Conservation (phyloP, 345 rosid genomes). For the Eucalyptus regnans region DNA sequence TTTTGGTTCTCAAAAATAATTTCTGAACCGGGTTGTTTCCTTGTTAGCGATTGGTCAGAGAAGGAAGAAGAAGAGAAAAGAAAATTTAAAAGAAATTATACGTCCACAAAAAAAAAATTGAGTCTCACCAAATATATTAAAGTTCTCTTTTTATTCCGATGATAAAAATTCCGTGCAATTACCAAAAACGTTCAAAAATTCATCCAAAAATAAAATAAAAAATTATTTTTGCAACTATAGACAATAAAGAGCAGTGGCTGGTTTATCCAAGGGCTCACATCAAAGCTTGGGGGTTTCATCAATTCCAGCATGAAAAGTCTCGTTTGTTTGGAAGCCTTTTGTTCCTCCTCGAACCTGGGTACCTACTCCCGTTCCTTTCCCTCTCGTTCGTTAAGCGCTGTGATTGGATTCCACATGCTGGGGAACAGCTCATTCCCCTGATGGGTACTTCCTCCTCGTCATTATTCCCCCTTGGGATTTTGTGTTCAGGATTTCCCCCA, state of each 20-base stretch:
- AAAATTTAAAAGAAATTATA: too few relatives aligned
- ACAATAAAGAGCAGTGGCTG: not conserved
- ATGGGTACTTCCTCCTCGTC: not conserved
- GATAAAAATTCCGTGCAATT: too few relatives aligned
- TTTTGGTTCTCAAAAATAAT: too few relatives aligned
- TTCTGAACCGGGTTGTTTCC: too few relatives aligned
- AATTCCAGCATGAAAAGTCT: not conserved
- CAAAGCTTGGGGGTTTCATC: not conserved
- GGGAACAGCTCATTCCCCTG: slow-evolving; percentile 1
- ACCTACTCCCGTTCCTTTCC: not conserved
- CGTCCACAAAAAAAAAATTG: too few relatives aligned
- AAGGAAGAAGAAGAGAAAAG: too few relatives aligned
- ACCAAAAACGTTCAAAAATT: too few relatives aligned
- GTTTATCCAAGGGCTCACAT: not conserved
- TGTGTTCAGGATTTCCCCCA: not conserved
- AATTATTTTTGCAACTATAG: not conserved
- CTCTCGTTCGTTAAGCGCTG: not conserved
- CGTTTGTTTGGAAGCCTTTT: not conserved
- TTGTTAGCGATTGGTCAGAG: too few relatives aligned
- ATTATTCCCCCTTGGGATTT: not conserved
- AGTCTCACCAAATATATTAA: too few relatives aligned
- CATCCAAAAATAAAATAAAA: rapidly evolving
- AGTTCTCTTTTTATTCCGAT: too few relatives aligned
- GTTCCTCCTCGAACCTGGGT: not conserved
- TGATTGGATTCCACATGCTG: not conserved